Evolutionary conservation across 345 rosid genomes (phyloP).

Genomic region (Linum usitatissimum): DNA sequence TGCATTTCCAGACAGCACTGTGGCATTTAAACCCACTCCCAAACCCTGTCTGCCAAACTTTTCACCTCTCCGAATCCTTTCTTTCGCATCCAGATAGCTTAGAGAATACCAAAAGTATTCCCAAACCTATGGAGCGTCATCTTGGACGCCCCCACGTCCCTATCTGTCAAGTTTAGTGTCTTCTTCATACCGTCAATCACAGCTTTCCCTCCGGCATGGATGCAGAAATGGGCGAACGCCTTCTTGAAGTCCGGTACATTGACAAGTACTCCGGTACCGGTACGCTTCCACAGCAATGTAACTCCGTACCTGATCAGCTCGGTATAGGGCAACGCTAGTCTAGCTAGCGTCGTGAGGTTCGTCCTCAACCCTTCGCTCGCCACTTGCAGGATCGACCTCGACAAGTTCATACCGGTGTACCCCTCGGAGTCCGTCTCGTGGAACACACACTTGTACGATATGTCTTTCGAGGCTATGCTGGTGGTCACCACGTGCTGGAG

Average conservation of each 20-base stretch:
- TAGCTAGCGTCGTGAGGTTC: conserved; percentile 9
- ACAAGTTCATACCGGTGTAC: conserved; percentile 4
- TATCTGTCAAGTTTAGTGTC: conserved; percentile 58
- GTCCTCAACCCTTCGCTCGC: conserved; percentile 12
- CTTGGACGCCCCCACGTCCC: conserved; percentile 75
- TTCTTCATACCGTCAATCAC: conserved; percentile 73
- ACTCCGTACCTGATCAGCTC: conserved; percentile 9
- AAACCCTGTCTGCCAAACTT: conserved; percentile 78
- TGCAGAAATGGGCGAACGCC: conserved; percentile 87
- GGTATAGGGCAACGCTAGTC: conserved; percentile 3
- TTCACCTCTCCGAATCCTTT: conserved; percentile 60
- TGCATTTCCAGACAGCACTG: conserved; percentile 87
- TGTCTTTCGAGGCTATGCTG: conserved; percentile 6
- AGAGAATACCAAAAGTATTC: conserved; percentile 81
- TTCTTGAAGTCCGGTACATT: conserved; percentile 81
- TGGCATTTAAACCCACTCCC: conserved; percentile 97
- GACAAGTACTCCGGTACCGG: neutral
- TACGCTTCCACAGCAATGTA: neutral
- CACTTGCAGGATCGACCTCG: conserved; percentile 8
- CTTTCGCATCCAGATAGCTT: conserved; percentile 67
- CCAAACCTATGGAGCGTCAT: conserved; percentile 86
- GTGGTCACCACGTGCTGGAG: conserved; percentile 14
- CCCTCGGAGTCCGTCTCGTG: conserved; percentile 13
- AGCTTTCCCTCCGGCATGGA: conserved; percentile 58
- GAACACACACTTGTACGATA: conserved; percentile 6